phyloP scores from a whole-genome alignment of 148 eudicot genomes.

The Dysphania ambrosioides region DNA sequence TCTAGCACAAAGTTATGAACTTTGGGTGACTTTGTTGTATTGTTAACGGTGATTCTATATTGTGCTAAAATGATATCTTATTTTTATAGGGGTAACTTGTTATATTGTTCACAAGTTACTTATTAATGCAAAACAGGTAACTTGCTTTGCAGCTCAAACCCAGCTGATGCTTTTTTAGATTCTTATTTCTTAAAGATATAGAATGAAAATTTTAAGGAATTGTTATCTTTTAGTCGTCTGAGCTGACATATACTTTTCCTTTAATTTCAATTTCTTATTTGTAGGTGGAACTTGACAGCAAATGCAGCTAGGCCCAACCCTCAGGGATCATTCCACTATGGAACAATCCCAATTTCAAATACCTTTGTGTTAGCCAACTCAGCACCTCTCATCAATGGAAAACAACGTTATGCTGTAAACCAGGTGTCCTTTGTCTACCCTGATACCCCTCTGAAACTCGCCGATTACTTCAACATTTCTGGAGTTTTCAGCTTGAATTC shows the following conservation, averaged over 20 bases:
- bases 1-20: background rate
- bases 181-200: too few species aligned
- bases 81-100: too few species aligned
- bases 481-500: slow-evolving; percentile 69
- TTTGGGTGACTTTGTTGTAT: too few species aligned
- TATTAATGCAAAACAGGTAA: too few species aligned
- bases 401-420: slow-evolving; percentile 77
- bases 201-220: too few species aligned
- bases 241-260: too few species aligned
- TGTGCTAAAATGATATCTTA: too few species aligned
- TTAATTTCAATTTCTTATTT: background rate
- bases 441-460: slow-evolving; percentile 85
- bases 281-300: slow-evolving; percentile 92
- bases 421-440: slow-evolving; percentile 63
- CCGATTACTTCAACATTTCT: slow-evolving; percentile 80
- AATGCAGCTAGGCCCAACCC: slow-evolving; percentile 99
- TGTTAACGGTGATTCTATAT: too few species aligned
- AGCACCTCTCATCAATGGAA: slow-evolving; percentile 67
- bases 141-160: too few species aligned
- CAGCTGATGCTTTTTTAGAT: too few species aligned
- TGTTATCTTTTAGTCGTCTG: too few species aligned
- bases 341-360: slow-evolving; percentile 49
- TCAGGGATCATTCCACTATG: slow-evolving; percentile 96
- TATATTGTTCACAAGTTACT: too few species aligned
- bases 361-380: slow-evolving; percentile 65